These are phyloP conservation scores for Pleurotus sapidus DNA, from an alignment of 768 basidiomycete genomes.

Conservation along the genomic window DNA sequence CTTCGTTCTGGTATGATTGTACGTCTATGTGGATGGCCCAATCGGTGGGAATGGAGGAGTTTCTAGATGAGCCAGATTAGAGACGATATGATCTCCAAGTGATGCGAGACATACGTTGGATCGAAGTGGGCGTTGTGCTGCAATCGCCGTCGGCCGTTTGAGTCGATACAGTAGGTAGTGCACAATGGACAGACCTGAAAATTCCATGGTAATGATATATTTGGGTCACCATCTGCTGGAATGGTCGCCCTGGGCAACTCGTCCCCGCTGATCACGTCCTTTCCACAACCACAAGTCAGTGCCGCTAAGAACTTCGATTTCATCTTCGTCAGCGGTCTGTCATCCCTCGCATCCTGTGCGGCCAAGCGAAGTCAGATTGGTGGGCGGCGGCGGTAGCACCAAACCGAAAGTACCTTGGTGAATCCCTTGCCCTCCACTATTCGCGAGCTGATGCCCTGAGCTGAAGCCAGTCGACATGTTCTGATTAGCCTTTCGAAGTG, in stretches of 20 bases:
- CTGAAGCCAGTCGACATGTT: too few species aligned
- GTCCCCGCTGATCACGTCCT: too few species aligned
- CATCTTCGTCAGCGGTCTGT: too few species aligned
- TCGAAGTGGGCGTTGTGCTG: not conserved
- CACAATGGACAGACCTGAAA: not conserved
- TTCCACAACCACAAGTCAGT: too few species aligned
- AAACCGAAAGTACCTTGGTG: too few species aligned
- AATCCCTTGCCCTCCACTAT: too few species aligned
- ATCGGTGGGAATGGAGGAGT: not conserved
- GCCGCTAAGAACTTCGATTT: too few species aligned
- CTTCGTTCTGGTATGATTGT: not conserved
- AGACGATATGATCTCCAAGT: not conserved
- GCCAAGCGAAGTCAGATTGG: too few species aligned
- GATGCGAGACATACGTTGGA: not conserved
- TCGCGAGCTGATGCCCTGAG: too few species aligned
- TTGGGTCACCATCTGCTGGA: not conserved
- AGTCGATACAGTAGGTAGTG: not conserved
- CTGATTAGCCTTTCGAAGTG: too few species aligned
- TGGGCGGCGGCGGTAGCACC: too few species aligned
- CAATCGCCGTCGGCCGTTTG: not conserved
- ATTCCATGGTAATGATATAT: not conserved
- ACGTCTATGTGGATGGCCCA: not conserved
- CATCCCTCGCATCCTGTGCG: too few species aligned
- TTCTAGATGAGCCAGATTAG: not conserved
- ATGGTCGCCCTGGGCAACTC: not conserved